These are phyloP conservation scores for Sporothrix mexicana DNA, from an alignment of 2,329 filamentous ascomycete species.

Conservation along the genomic window DNA sequence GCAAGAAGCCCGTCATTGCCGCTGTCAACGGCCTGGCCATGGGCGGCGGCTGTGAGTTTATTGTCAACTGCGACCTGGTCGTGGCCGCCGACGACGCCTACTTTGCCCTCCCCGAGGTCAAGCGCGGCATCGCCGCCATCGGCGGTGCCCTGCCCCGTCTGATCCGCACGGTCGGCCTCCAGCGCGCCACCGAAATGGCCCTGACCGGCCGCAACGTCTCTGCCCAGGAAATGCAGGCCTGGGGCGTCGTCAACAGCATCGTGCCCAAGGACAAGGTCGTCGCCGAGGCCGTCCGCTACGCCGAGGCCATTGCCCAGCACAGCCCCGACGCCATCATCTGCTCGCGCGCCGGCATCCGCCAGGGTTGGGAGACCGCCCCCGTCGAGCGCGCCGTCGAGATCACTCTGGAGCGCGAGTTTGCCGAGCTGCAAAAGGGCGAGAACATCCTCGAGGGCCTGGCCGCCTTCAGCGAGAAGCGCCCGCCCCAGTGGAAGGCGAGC, in stretches of 20 bases:
- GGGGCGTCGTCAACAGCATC: constrained; percentile 72
- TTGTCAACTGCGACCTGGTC: constrained; percentile 65
- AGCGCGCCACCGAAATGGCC: constrained; percentile 75
- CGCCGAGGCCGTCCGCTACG: constrained; percentile 64
- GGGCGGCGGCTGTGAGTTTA: constrained; percentile 67
- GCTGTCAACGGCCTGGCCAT: constrained; percentile 67
- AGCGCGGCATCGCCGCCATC: constrained; percentile 71
- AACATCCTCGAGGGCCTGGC: constrained; percentile 43
- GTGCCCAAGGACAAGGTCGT: constrained; percentile 58
- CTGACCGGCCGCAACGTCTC: constrained; percentile 66
- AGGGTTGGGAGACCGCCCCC: constrained; percentile 68
- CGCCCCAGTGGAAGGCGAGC: constrained; percentile 40
- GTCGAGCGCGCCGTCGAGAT: constrained; percentile 40
- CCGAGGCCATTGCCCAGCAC: constrained; percentile 65
- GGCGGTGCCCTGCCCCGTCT: constrained; percentile 74
- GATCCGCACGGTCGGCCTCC: constrained; percentile 68
- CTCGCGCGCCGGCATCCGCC: constrained; percentile 69
- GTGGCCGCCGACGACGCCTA: constrained; percentile 58
- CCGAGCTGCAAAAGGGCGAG: constrained; percentile 37
- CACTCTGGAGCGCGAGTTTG: constrained; percentile 40
- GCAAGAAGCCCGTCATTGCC: constrained; percentile 67
- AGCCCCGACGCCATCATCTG: constrained; percentile 79
- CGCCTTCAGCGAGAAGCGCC: constrained; percentile 42
- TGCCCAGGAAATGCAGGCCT: constrained; percentile 64
- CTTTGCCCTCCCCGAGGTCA: constrained; percentile 70